Percentiles rank a stretch among this genome's conserved stretches.
These are phyloP conservation scores for Candolleomyces eurysporus DNA, from an alignment of 768 basidiomycete species.

Conservation along the genomic window DNA sequence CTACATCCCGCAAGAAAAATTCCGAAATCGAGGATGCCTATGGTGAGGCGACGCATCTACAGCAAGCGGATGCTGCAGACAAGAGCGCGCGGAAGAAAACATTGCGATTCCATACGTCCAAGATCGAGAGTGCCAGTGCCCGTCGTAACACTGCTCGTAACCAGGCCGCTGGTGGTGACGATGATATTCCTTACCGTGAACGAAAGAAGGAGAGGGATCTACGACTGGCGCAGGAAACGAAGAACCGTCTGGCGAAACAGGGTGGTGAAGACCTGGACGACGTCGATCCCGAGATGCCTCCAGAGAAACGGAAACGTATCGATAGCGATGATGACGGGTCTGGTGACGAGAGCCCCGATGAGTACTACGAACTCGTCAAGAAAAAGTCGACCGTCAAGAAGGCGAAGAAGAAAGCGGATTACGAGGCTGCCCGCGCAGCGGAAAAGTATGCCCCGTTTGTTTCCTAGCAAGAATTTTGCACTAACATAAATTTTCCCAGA, in stretches of 20 bases:
- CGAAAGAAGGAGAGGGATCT: constrained; percentile 62
- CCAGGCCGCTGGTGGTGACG: constrained; percentile 81
- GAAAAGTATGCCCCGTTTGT: constrained; percentile 46
- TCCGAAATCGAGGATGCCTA: constrained; percentile 49
- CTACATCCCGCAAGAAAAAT: constrained; percentile 20
- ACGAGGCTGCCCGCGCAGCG: constrained; percentile 62
- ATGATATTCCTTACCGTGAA: constrained; percentile 90
- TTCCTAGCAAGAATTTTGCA: constrained; percentile 11
- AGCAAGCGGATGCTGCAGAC: constrained; percentile 74
- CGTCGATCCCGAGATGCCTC: constrained; percentile 22
- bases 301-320: constrained; percentile 33
- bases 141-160: constrained; percentile 72
- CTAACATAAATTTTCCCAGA: constrained; percentile 1
- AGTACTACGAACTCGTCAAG: constrained; percentile 92
- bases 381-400: constrained; percentile 68
- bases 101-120: constrained; percentile 90
- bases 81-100: constrained; percentile 80
- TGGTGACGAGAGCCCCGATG: constrained; percentile 54
- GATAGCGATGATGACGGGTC: constrained; percentile 40
- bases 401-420: constrained; percentile 75
- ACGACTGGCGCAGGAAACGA: constrained; percentile 53
- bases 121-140: constrained; percentile 80
- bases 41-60: constrained; percentile 73
- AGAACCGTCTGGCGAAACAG: constrained; percentile 40
- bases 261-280: constrained; percentile 71